These are phyloP conservation scores for Eutypella sp. DNA, from an alignment of 2,329 filamentous ascomycete genomes.

Conservation along the genomic window DNA sequence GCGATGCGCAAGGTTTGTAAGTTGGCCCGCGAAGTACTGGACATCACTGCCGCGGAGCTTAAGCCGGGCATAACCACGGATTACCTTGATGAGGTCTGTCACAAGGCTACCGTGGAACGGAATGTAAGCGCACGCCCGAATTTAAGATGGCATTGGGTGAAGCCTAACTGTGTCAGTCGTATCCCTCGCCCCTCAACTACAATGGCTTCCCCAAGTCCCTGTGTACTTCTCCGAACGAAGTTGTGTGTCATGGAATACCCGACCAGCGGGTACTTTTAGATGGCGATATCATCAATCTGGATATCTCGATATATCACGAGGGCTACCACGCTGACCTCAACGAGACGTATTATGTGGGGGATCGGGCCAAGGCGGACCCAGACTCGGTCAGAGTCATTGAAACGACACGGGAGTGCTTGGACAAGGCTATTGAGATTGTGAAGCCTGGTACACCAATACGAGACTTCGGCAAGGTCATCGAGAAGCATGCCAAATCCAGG, in stretches of 20 bases:
- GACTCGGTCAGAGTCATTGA: conserved; percentile 86
- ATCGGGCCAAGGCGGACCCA: conserved; percentile 71
- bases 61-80: conserved; percentile 72
- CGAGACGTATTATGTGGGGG: conserved; percentile 94
- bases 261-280: conserved; percentile 80
- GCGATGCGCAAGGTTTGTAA: conserved; percentile 72
- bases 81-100: conserved; percentile 69
- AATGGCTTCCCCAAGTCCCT: conserved; percentile 94
- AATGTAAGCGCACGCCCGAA: conserved; percentile 49
- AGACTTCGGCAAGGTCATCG: conserved; percentile 86
- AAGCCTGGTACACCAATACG: conserved; percentile 88
- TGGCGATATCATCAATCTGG: conserved; percentile 93
- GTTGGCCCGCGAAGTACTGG: conserved; percentile 66
- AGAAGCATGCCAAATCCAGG: conserved; percentile 79
- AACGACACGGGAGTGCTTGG: conserved; percentile 78
- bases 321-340: conserved; percentile 95
- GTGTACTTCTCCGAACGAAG: conserved; percentile 90
- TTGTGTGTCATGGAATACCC: conserved; percentile 96
- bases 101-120: conserved; percentile 70
- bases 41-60: conserved; percentile 63
- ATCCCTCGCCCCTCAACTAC: conserved; percentile 90
- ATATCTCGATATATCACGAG: conserved; percentile 85
- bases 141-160: neutral
- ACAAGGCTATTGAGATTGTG: conserved; percentile 81
- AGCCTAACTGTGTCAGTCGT: conserved; percentile 53